Percentiles rank a stretch among this genome's conserved stretches.
phyloP scores from a whole-genome alignment of 192 early-diverging fungal genomes.

The Diversispora eburnea region DNA sequence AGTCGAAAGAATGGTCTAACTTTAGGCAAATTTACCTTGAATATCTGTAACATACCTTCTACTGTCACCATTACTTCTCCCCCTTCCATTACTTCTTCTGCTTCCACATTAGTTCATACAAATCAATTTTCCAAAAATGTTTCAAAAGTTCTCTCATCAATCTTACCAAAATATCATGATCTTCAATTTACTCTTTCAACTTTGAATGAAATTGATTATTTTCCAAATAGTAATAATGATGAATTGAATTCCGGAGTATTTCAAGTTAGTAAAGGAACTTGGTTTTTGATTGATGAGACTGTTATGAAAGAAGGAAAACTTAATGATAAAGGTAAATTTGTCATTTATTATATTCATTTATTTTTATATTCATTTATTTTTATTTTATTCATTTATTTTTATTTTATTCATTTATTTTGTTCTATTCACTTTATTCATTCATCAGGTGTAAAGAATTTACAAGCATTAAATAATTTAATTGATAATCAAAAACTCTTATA shows the following conservation, averaged over 20 bases:
- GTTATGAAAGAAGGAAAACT: constrained; percentile 66
- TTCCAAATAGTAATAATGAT: constrained; percentile 52
- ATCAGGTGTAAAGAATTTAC: constrained; percentile 64
- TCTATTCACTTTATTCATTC: neutral
- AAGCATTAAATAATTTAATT: constrained; percentile 58
- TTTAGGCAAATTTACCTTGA: constrained; percentile 68
- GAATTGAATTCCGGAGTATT: constrained; percentile 60
- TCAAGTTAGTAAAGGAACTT: constrained; percentile 59
- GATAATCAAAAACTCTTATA: constrained; percentile 62
- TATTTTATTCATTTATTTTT: neutral
- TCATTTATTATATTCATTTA: too few species aligned
- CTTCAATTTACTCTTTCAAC: constrained; percentile 59
- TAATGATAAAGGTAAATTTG: constrained; percentile 49
- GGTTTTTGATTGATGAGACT: constrained; percentile 68
- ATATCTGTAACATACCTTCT: constrained; percentile 53
- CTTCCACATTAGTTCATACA: neutral
- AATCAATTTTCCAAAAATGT: constrained; percentile 37
- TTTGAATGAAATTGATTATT: constrained; percentile 56
- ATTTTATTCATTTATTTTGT: neutral
- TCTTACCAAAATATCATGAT: constrained; percentile 56
- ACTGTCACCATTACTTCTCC: neutral
- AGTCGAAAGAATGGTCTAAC: constrained; percentile 44
- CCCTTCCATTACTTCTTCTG: neutral
- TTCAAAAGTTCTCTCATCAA: constrained; percentile 38
- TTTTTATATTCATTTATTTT: neutral